phyloP scores from a whole-genome alignment of 1,139 yeast species.

The Meyerozyma athensensis region DNA sequence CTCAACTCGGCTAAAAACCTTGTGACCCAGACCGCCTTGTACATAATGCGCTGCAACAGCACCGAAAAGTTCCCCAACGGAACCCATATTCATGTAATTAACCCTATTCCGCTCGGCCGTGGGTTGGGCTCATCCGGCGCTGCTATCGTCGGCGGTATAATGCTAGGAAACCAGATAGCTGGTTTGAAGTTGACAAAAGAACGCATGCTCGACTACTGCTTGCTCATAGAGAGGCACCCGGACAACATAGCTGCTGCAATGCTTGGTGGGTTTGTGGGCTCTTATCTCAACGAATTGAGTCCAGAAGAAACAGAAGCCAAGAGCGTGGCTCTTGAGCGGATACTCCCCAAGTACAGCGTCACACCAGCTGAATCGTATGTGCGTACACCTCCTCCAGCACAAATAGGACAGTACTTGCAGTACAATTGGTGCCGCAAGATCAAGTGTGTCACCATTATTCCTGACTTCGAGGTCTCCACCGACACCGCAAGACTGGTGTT shows the following conservation, averaged over 20 bases:
- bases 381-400: constrained; percentile 44
- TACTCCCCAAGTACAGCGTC: constrained; percentile 66
- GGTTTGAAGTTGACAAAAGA: constrained; percentile 65
- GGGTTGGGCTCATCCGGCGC: constrained; percentile 99
- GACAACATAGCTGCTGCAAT: constrained; percentile 98
- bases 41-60: constrained; percentile 79
- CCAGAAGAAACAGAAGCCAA: constrained; percentile 67
- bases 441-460: constrained; percentile 86
- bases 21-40: constrained; percentile 88
- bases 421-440: constrained; percentile 80
- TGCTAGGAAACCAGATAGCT: constrained; percentile 84
- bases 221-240: constrained; percentile 97
- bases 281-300: constrained; percentile 76
- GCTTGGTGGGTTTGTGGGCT: constrained; percentile 98
- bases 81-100: constrained; percentile 73
- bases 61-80: constrained; percentile 74
- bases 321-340: constrained; percentile 79
- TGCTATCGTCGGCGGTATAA: constrained; percentile 96
- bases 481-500: constrained; percentile 86
- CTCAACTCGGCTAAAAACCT: constrained; percentile 70
- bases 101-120: constrained; percentile 94
- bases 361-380: constrained; percentile 52
- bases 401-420: constrained; percentile 84
- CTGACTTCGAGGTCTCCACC: constrained; percentile 90
- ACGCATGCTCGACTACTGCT: constrained; percentile 87